These are phyloP conservation scores for Sporormia fimetaria DNA, from an alignment of 495 filamentous ascomycete species.

Conservation along the genomic window DNA sequence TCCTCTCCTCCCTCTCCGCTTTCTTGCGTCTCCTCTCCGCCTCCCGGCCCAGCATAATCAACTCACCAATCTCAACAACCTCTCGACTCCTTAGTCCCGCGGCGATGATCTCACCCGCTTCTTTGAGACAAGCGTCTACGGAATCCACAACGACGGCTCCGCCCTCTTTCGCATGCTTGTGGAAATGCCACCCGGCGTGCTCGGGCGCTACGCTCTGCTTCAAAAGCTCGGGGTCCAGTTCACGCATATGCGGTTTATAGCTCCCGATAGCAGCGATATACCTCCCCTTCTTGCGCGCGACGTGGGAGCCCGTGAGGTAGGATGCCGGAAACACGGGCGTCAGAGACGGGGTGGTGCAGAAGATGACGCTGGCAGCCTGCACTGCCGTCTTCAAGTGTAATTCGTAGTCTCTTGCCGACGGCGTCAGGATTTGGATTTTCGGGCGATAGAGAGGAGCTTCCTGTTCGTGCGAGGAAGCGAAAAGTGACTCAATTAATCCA, in stretches of 20 bases:
- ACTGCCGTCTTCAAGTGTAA: constrained; percentile 57
- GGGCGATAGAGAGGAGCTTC: constrained; percentile 30
- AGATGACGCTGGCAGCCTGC: constrained; percentile 60
- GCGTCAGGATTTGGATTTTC: constrained; percentile 60
- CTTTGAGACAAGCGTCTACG: constrained; percentile 62
- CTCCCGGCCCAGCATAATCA: constrained; percentile 57
- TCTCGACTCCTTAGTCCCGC: constrained; percentile 59
- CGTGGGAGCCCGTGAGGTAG: constrained; percentile 56
- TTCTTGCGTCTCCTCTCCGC: constrained; percentile 30
- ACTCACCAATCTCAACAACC: constrained; percentile 75
- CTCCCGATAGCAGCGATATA: constrained; percentile 71
- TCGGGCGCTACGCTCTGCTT: constrained; percentile 50
- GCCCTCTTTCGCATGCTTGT: constrained; percentile 59
- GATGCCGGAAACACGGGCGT: constrained; percentile 52
- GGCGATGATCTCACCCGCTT: constrained; percentile 82
- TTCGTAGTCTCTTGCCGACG: constrained; percentile 57
- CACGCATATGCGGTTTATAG: constrained; percentile 76
- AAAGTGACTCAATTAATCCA: constrained; percentile 46
- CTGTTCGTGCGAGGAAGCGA: constrained; percentile 26
- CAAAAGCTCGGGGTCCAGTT: constrained; percentile 68
- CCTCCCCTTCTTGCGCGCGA: constrained; percentile 61
- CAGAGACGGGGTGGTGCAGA: constrained; percentile 61
- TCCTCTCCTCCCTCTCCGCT: constrained; percentile 23
- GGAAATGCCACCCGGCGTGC: constrained; percentile 47
- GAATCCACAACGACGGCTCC: constrained; percentile 78